A percentile compares a stretch with the other conserved stretches of the same genome.
Conservation (phyloP, 2,329 filamentous ascomycete genomes). For the Fusarium sarcochroum region DNA sequence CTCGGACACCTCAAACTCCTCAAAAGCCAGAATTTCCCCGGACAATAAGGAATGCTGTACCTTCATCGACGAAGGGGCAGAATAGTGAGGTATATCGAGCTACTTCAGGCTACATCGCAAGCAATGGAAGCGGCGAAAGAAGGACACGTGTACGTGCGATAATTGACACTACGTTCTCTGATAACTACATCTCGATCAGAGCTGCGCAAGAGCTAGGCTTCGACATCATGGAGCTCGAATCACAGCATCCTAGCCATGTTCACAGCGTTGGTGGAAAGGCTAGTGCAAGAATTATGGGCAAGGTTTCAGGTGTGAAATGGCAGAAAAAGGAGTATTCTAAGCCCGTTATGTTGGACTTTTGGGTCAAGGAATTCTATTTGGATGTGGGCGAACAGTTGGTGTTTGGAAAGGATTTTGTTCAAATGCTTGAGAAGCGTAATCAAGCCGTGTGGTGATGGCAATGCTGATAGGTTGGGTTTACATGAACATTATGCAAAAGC, state of each 20-base stretch:
- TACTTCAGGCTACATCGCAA: background rate
- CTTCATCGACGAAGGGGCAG: rapidly evolving
- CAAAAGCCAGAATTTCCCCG: background rate
- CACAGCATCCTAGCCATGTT: background rate
- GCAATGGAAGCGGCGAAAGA: rapidly evolving
- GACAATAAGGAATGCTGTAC: rapidly evolving
- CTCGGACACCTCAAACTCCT: background rate
- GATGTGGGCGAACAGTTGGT: rapidly evolving
- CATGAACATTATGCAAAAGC: too few relatives aligned
- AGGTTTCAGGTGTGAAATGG: background rate
- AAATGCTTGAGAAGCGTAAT: rapidly evolving
- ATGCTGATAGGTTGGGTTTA: too few relatives aligned
- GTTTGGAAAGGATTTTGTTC: background rate
- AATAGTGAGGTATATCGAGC: rapidly evolving
- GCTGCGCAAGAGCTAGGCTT: background rate
- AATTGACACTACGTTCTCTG: rapidly evolving
- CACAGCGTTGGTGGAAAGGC: rapidly evolving
- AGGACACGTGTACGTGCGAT: background rate
- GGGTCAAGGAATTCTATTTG: background rate
- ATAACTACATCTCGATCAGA: background rate
- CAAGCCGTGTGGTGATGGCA: background rate
- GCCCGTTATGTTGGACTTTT: background rate
- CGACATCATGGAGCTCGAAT: rapidly evolving
- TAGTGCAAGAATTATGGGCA: background rate
- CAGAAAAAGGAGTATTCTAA: background rate